Conservation (phyloP, 352 stramenopile genomes). For the Albugo candida region DNA sequence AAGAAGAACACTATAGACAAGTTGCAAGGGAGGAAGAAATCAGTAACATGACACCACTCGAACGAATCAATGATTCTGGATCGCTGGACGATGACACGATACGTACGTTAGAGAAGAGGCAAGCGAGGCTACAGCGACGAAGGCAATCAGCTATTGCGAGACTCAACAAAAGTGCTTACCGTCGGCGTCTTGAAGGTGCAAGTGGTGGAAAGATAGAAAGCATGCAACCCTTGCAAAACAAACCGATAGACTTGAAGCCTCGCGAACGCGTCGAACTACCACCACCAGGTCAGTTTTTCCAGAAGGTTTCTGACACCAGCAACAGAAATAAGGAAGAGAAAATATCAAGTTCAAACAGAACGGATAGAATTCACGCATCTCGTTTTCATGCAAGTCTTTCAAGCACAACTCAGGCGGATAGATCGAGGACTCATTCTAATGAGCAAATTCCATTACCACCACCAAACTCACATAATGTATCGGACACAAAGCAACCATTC, state of each 20-base stretch:
- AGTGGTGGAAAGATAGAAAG: conserved; percentile 64
- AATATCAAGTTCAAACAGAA: no score
- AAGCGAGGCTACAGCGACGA: conserved; percentile 37
- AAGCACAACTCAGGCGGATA: no score
- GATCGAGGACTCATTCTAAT: no score
- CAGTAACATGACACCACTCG: conserved; percentile 53
- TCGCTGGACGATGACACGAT: conserved; percentile 58
- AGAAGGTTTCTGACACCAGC: no score
- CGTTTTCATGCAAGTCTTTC: no score
- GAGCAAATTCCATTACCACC: no score
- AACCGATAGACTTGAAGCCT: conserved; percentile 22
- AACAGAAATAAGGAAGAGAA: no score
- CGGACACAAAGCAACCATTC: no score
- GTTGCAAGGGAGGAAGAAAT: conserved; percentile 44
- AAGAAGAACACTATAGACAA: conserved; percentile 31
- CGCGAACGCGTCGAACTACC: conserved; percentile 46
- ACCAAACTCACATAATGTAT: no score
- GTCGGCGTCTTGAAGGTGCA: conserved; percentile 47
- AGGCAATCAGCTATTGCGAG: conserved; percentile 15
- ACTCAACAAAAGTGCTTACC: conserved; percentile 61
- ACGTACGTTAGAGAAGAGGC: conserved; percentile 53
- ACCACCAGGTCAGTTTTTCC: conserved; percentile 25
- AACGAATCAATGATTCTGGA: conserved; percentile 36
- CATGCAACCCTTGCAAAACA: conserved; percentile 40
- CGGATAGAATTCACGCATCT: no score